Evolutionary conservation across 2,329 filamentous ascomycete genomes (phyloP), one percentile per base, ranked within the genome.

Genomic region (Fusarium pininemorale): DNA sequence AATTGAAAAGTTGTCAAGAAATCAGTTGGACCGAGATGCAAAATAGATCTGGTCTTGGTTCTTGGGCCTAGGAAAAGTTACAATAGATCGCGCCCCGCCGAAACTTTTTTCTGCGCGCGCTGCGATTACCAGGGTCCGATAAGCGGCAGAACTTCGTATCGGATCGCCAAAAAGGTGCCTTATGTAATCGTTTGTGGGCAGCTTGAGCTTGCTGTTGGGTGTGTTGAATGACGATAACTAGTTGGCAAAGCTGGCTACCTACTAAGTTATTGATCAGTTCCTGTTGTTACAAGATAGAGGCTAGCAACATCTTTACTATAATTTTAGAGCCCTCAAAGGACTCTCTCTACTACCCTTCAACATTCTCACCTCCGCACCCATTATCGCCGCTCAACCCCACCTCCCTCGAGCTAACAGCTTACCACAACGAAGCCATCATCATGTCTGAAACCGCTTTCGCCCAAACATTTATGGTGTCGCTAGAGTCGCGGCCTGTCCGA

Each of bases 371-470:
- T 9, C 42, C 22, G 24, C 50, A 22, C 38, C 22, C 18, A 22
- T 45, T 54, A 54, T 45, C 38, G 41, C 42, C 59, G 42, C 63
- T 71, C 66, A 69, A 75, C 77, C 77, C 76, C 73, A 66, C 75
- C 75, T 74, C 69, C 47, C 44, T 75, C 53, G 35, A 74, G 59
- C 67, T 57, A 45, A 42, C 47, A 70, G 32, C 28, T 41, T 38
- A 42, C 41, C 30, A 57, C 44, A 28, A 66, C 60, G 60, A 73
- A 54, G 57, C 69, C 66, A 63, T 73, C 79, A 81, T 69, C 75
- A 95, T 95, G 93, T 88, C 92, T n/a, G 95, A 98, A 88, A 84
- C 95, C 69, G 86, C 90, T 57, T 98, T 98, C 82, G 93, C 94
- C 77, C 94, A 93, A 83, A 88, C 90, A 38, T 98, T 97, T 83